These are phyloP conservation scores for Plasmodium inui DNA, from an alignment of 169 alveolate species.

Conservation along the genomic window DNA sequence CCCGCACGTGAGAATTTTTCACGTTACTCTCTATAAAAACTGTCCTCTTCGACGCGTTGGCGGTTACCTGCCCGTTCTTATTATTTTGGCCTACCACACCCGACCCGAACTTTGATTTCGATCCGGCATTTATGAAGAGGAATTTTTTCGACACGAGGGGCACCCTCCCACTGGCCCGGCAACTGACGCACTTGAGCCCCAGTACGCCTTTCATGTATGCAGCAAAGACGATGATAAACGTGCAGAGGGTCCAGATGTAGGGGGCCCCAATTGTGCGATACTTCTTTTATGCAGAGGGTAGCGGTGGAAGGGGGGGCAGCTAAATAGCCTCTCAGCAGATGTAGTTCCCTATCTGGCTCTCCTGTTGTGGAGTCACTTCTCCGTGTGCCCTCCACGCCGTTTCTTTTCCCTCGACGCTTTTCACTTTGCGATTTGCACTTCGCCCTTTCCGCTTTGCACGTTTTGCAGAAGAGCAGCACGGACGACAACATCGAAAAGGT, in stretches of 20 bases:
- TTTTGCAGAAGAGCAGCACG: neutral
- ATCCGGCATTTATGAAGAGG: neutral
- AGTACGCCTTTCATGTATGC: neutral
- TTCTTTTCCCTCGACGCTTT: neutral
- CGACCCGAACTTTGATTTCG: neutral
- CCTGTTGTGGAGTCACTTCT: neutral
- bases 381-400: neutral
- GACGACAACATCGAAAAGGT: neutral
- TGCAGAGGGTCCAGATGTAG: neutral
- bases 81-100: neutral
- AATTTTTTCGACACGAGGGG: neutral
- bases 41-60: neutral
- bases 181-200: neutral
- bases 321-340: neutral
- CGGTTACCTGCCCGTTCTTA: neutral
- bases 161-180: neutral
- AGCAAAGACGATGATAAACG: neutral
- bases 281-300: neutral
- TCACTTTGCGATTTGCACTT: neutral
- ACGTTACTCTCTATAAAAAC: neutral
- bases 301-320: neutral
- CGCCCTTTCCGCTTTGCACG: neutral
- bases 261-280: constrained; percentile 1
- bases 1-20: neutral
- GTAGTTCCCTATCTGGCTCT: neutral